phyloP scores from a whole-genome alignment of 2,329 filamentous ascomycete species.

The Tolypocladium ophioglossoides region DNA sequence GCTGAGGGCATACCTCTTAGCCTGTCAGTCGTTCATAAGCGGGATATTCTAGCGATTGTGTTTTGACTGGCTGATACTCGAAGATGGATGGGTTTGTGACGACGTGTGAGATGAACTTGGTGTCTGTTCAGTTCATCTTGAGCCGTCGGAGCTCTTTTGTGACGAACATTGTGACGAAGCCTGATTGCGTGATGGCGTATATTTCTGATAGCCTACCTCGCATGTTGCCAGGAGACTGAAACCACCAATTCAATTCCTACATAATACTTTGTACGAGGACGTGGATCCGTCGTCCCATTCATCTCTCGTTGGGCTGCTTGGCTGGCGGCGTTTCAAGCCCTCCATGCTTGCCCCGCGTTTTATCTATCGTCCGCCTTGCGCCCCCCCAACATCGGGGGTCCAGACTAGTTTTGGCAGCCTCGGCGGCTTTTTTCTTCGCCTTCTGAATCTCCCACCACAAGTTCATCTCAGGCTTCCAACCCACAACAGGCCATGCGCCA shows the following conservation, averaged over 20 bases:
- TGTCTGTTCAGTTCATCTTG: background rate
- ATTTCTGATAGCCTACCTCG: too few relatives aligned
- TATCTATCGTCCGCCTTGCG: background rate
- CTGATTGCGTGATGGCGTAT: background rate
- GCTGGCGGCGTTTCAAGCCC: background rate
- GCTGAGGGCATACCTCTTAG: background rate
- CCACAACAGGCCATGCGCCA: background rate
- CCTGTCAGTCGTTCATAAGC: background rate
- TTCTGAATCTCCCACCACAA: background rate
- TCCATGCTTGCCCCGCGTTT: background rate
- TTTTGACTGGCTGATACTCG: background rate
- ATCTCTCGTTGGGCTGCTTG: background rate
- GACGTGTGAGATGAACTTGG: background rate
- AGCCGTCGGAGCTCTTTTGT: too few relatives aligned
- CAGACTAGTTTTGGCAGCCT: background rate
- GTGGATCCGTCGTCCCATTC: background rate
- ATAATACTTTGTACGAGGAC: too few relatives aligned
- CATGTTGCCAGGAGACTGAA: too few relatives aligned
- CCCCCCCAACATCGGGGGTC: background rate
- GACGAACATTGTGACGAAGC: too few relatives aligned
- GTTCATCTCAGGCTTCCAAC: background rate
- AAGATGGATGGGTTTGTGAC: background rate
- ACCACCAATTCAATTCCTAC: too few relatives aligned
- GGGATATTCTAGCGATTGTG: constrained; percentile 1
- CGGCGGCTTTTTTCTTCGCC: background rate